Conservation (phyloP, 2,329 filamentous ascomycete species). For the Ceratocystis huliohia region DNA sequence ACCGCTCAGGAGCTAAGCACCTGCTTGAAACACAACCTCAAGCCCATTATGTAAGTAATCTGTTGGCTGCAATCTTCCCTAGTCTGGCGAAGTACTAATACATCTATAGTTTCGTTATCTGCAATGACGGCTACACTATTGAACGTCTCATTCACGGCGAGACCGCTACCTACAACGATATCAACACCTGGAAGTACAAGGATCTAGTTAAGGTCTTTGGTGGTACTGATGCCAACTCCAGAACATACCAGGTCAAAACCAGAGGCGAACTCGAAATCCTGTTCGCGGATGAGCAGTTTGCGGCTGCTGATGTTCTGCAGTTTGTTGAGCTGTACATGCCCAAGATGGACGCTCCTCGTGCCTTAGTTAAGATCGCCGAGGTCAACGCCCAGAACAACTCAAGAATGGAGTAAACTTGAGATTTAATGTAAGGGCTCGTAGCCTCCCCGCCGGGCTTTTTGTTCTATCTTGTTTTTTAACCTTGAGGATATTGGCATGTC, state of each 20-base stretch:
- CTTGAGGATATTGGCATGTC: not conserved
- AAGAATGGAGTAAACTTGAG: conserved; percentile 27
- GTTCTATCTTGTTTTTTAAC: not conserved
- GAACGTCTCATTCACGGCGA: conserved; percentile 80
- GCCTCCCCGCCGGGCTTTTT: not conserved
- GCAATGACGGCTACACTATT: conserved; percentile 82
- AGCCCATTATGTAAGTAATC: conserved; percentile 58
- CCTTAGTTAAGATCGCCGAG: conserved; percentile 56
- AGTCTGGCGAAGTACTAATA: conserved; percentile 22
- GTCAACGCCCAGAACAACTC: conserved; percentile 58
- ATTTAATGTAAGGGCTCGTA: not conserved
- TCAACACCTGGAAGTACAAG: conserved; percentile 61
- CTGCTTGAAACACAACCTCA: conserved; percentile 62
- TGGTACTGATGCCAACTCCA: conserved; percentile 40
- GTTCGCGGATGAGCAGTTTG: conserved; percentile 52
- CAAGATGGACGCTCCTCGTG: conserved; percentile 61
- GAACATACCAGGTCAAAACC: conserved; percentile 56
- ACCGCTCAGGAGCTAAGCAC: conserved; percentile 75
- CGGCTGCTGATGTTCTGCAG: conserved; percentile 42
- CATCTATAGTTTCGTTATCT: conserved; percentile 56
- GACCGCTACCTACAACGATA: conserved; percentile 69
- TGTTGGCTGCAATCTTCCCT: not conserved
- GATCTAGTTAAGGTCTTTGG: conserved; percentile 57
- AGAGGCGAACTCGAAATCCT: conserved; percentile 55
- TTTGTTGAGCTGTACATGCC: conserved; percentile 77